Conservation (phyloP, 768 basidiomycete genomes). For the Mycena filopes region DNA sequence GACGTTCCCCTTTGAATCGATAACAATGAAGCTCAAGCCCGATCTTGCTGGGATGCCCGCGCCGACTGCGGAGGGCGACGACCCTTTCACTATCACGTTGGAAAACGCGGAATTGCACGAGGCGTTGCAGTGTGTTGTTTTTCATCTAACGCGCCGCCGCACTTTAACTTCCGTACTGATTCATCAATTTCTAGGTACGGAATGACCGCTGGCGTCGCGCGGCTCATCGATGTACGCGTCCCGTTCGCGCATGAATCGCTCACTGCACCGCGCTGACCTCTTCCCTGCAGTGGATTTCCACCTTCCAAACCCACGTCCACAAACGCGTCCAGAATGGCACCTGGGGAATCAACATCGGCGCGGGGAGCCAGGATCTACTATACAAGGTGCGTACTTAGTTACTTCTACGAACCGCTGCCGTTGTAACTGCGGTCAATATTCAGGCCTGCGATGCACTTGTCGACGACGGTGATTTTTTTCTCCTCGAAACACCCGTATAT, state of each 20-base stretch:
- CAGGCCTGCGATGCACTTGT: slow-evolving; percentile 51
- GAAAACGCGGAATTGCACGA: slow-evolving; percentile 47
- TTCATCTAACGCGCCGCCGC: too few relatives aligned
- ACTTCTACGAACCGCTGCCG: too few relatives aligned
- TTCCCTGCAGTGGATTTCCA: slow-evolving; percentile 48
- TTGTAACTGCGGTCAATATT: too few relatives aligned
- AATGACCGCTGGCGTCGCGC: slow-evolving; percentile 48
- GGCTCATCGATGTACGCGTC: slow-evolving; percentile 32
- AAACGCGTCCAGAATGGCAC: slow-evolving; percentile 41
- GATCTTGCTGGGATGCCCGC: slow-evolving; percentile 33
- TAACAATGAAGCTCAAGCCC: slow-evolving; percentile 52
- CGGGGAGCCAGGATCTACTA: slow-evolving; percentile 60
- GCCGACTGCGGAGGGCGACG: slow-evolving; percentile 1
- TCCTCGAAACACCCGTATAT: slow-evolving; percentile 58
- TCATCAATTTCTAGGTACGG: slow-evolving; percentile 48
- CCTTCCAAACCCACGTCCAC: slow-evolving; percentile 53
- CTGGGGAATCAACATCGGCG: slow-evolving; percentile 55
- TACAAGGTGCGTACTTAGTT: slow-evolving; percentile 52
- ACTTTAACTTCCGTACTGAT: too few relatives aligned
- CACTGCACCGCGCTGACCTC: too few relatives aligned
- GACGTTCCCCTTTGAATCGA: slow-evolving; percentile 50
- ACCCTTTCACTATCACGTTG: slow-evolving; percentile 43
- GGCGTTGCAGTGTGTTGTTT: slow-evolving; percentile 46
- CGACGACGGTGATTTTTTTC: slow-evolving; percentile 56
- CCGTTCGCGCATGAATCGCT: not conserved